Evolutionary conservation across 306 rosid species (phyloP).

Genomic region (Alnus glutinosa): DNA sequence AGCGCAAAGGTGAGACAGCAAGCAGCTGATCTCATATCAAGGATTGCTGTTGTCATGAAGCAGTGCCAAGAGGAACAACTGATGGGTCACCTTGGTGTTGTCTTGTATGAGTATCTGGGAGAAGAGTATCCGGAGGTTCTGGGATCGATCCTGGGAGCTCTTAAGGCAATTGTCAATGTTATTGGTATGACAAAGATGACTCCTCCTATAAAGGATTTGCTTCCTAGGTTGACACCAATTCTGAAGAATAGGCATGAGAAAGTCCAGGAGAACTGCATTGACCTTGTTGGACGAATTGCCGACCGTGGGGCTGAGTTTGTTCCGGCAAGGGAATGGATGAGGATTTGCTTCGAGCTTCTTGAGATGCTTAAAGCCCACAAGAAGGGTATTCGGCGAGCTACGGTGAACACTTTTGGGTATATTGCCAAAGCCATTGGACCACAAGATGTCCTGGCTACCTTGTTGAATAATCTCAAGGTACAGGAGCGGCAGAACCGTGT

Average conservation of each 20-base stretch:
- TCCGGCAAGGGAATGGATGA: conserved; percentile 97
- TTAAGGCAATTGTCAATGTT: conserved; percentile 94
- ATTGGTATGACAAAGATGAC: conserved; percentile 99
- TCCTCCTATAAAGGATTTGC: conserved; percentile 94
- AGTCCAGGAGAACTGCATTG: conserved; percentile 97
- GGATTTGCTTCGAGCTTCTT: conserved; percentile 95
- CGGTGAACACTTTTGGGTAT: conserved; percentile 90
- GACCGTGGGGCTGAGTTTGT: conserved; percentile 98
- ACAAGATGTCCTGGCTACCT: conserved; percentile 85
- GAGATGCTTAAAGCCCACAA: conserved; percentile 99
- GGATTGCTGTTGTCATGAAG: conserved; percentile 95
- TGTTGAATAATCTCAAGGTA: conserved; percentile 82
- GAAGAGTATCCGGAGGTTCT: conserved; percentile 96
- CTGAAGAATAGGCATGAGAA: conserved; percentile 95
- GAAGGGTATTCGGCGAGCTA: conserved; percentile 91
- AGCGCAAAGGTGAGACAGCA: conserved; percentile 97
- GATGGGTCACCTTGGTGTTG: conserved; percentile 99
- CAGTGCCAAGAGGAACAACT: conserved; percentile 95
- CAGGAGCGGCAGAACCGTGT: conserved; percentile 98
- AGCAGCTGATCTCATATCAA: conserved; percentile 93
- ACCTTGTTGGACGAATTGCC: conserved; percentile 92
- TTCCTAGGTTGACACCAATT: conserved; percentile 92
- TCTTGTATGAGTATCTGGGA: conserved; percentile 89
- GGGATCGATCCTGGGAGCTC: conserved; percentile 92
- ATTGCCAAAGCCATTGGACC: conserved; percentile 98